These are phyloP conservation scores for Phylloporus rhodoxanthus DNA, from an alignment of 768 basidiomycete species.

Conservation along the genomic window DNA sequence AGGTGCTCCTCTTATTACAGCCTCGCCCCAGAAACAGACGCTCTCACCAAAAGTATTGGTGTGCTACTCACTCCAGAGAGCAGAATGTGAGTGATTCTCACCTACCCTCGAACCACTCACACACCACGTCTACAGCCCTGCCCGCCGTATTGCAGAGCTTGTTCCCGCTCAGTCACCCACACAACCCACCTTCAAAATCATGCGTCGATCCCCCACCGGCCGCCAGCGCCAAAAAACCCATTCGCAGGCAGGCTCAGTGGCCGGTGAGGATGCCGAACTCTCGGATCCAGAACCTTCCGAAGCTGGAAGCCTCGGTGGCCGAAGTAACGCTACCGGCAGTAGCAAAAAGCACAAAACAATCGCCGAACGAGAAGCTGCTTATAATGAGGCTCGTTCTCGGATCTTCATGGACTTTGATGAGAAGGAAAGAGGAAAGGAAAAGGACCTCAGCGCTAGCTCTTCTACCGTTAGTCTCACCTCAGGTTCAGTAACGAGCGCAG, in stretches of 20 bases:
- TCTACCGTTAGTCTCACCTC: conserved; percentile 68
- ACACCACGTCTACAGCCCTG: conserved; percentile 44
- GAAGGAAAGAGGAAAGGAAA: conserved; percentile 58
- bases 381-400: conserved; percentile 77
- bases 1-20: conserved; percentile 80
- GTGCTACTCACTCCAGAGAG: conserved; percentile 59
- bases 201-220: conserved; percentile 60
- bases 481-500: conserved; percentile 54
- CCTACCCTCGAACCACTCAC: conserved; percentile 6
- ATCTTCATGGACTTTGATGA: conserved; percentile 85
- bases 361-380: conserved; percentile 84
- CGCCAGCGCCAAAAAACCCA: conserved; percentile 50
- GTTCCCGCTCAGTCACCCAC: conserved; percentile 66
- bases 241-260: conserved; percentile 69
- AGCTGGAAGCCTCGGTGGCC: conserved; percentile 67
- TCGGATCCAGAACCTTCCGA: conserved; percentile 80
- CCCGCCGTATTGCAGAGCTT: conserved; percentile 65
- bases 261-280: conserved; percentile 68
- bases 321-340: conserved; percentile 57
- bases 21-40: conserved; percentile 65
- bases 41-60: conserved; percentile 54
- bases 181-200: conserved; percentile 83
- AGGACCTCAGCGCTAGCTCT: conserved; percentile 71
- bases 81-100: conserved; percentile 54
- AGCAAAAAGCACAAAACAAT: conserved; percentile 73